Base-by-base conservation (phyloP, 805 yeast genomes). In the Suhomyces canberraensis region DNA sequence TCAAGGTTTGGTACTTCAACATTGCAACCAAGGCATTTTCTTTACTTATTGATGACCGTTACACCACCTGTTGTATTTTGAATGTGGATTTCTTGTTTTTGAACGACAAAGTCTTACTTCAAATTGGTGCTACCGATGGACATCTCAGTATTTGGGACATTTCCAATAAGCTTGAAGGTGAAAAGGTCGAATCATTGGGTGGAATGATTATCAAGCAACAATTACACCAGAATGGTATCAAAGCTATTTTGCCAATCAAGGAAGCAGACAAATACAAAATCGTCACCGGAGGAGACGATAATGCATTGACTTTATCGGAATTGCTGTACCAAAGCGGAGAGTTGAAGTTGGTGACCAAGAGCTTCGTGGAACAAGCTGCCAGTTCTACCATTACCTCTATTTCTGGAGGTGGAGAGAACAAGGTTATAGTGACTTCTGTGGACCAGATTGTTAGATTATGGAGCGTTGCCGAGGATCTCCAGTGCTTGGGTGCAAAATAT, bases 241-340 rank as follows among this genome's bases (percentile, higher is more conserved):
- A 88, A 43, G 73, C 83, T 1, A 52, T 85, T n/a, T 69, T 58
- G 9, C 49, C 42, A 2, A 38, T 33, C n/a, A 27, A 28, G 3
- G 29, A 29, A 0, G 30, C 13, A 0, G 37, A 42, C 6, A 39
- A 62, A 2, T 52, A 60, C 16, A 44, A 31, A 4, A 56, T 85
- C 4, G 64, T 79, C 4, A 78, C 96, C 1, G 97, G 96, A 21
- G 98, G 98, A 37, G 98, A 93, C 54, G 98, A 93, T 51, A 90
- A 91, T 59, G 84, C 88, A 0, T 51, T 83, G 21, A 40, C 58
- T 1, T 33, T 64, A 7, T 56, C 60, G 1, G 51, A 47, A 8
- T 48, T 56, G 7, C 41, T 35, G 0, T 39, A 37, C 1, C 37
- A 40, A 4, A 38, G 37, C 2, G 40, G 29, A 16, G 45, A 48